Percentiles rank a stretch among this genome's conserved stretches.
phyloP scores from a whole-genome alignment of 106 monocot genomes.

The Phalaenopsis equestris region DNA sequence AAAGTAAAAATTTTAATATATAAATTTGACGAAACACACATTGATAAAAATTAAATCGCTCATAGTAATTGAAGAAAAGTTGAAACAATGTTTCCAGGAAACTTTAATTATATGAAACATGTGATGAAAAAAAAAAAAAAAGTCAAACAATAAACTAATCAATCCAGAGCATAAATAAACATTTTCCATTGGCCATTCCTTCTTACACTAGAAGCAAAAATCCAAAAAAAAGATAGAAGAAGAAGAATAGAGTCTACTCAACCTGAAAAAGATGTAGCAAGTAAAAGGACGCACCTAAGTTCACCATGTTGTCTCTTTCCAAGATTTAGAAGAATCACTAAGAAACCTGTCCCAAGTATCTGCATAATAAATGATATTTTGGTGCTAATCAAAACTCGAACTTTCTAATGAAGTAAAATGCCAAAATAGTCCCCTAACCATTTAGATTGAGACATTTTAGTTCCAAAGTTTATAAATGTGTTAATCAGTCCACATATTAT shows the following conservation, averaged over 20 bases:
- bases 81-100: neutral
- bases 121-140: neutral
- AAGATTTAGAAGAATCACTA: constrained; percentile 81
- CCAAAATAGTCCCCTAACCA: too few species aligned
- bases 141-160: neutral
- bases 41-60: neutral
- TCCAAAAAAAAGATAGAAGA: neutral
- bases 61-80: neutral
- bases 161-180: neutral
- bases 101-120: neutral
- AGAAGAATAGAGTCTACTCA: neutral
- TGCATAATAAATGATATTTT: constrained; percentile 18
- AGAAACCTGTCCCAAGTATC: constrained; percentile 86
- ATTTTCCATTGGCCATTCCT: neutral
- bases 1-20: neutral
- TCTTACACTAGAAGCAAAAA: neutral
- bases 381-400: neutral
- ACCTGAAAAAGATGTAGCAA: neutral
- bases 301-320: constrained; percentile 89
- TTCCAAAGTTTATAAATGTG: too few species aligned
- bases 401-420: neutral
- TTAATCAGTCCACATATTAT: too few species aligned
- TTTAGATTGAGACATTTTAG: too few species aligned
- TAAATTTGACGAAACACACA: neutral
- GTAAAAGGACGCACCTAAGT: constrained; percentile 37